Conservation (phyloP, 1,284 basidiomycete genomes). For the Puccinia hordei region DNA sequence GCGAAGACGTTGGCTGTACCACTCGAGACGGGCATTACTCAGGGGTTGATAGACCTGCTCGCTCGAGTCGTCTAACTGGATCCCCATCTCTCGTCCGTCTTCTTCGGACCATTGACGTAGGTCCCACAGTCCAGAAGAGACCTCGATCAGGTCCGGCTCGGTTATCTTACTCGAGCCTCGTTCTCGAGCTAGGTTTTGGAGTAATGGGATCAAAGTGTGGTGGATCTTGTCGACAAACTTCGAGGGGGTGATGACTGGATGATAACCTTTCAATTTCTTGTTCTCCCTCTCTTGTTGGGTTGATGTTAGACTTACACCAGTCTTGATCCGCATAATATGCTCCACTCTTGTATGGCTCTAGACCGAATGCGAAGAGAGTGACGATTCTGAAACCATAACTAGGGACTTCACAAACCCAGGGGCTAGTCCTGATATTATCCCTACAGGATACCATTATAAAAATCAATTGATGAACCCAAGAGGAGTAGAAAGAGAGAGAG, state of each 20-base stretch:
- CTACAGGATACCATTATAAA: neutral
- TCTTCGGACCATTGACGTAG: constrained; percentile 43
- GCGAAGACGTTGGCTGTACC: neutral
- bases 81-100: neutral
- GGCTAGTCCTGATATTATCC: constrained; percentile 46
- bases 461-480: neutral
- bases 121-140: constrained; percentile 37
- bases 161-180: neutral
- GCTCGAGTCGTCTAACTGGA: constrained; percentile 1
- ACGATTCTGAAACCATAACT: constrained; percentile 43
- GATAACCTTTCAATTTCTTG: neutral
- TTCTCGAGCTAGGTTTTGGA: neutral
- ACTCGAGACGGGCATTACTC: neutral
- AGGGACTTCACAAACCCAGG: constrained; percentile 47
- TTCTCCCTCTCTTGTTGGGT: neutral
- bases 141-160: constrained; percentile 32
- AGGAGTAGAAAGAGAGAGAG: neutral
- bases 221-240: neutral
- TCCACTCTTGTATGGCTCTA: constrained; percentile 26
- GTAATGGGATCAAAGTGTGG: constrained; percentile 18
- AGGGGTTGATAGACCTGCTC: constrained; percentile 6
- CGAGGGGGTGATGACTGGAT: constrained; percentile 25
- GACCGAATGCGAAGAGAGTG: constrained; percentile 27
- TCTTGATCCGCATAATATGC: constrained; percentile 25
- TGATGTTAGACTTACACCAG: constrained; percentile 21